These are phyloP conservation scores for Ophiocordyceps sinensis DNA, from an alignment of 2,329 filamentous ascomycete genomes.

Conservation along the genomic window DNA sequence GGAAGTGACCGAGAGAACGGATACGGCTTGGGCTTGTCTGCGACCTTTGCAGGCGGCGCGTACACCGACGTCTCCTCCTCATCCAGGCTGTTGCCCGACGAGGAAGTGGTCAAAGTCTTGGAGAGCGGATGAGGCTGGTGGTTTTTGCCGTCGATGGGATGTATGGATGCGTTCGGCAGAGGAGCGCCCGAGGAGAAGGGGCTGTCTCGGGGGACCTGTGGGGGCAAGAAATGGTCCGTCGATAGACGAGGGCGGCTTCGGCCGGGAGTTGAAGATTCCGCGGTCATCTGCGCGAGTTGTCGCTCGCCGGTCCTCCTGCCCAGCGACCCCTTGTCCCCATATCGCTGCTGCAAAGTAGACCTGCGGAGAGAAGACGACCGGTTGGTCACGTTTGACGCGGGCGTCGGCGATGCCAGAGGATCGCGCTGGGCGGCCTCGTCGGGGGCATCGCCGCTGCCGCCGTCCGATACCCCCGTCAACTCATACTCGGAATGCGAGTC, in stretches of 20 bases:
- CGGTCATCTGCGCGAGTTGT: conserved; percentile 33
- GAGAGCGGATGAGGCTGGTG: conserved; percentile 70
- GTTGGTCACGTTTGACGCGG: conserved; percentile 43
- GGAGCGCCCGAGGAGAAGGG: conserved; percentile 43
- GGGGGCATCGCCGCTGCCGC: conserved; percentile 4
- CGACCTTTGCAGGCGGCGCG: conserved; percentile 13
- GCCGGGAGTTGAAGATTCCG: conserved; percentile 42
- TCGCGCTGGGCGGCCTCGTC: conserved; percentile 21
- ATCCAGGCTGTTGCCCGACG: conserved; percentile 61
- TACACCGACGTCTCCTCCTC: conserved; percentile 43
- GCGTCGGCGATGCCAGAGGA: conserved; percentile 26
- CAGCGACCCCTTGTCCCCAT: conserved; percentile 52
- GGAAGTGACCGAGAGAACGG: conserved; percentile 24
- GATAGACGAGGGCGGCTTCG: conserved; percentile 60
- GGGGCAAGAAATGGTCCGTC: conserved; percentile 61
- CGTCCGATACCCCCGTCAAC: conserved; percentile 23
- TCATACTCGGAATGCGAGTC: conserved; percentile 37
- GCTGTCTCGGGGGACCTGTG: conserved; percentile 44
- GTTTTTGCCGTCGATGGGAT: conserved; percentile 27
- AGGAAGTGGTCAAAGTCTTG: conserved; percentile 73
- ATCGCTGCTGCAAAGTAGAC: conserved; percentile 77
- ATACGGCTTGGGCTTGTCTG: conserved; percentile 15
- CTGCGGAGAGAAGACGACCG: conserved; percentile 67
- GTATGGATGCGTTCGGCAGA: conserved; percentile 38
- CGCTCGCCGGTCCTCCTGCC: conserved; percentile 44